Conservation (phyloP, 2,329 filamentous ascomycete species). For the Colletotrichum filicis region DNA sequence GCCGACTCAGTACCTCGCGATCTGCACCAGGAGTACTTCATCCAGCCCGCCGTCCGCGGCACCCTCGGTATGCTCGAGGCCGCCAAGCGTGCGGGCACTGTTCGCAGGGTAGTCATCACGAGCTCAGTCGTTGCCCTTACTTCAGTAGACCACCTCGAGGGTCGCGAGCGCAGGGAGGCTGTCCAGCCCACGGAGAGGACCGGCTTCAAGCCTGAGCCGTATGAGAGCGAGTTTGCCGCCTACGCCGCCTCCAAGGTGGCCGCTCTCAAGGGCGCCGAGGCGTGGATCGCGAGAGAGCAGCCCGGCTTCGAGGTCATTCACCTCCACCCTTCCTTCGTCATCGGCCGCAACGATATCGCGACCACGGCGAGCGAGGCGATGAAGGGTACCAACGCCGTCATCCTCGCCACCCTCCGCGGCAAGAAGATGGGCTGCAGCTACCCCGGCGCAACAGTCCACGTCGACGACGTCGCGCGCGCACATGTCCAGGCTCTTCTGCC, state of each 20-base stretch:
- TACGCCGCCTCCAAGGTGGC: constrained; percentile 50
- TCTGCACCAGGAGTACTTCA: constrained; percentile 58
- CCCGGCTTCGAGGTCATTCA: constrained; percentile 49
- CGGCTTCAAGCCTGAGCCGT: constrained; percentile 29
- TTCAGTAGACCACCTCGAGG: constrained; percentile 28
- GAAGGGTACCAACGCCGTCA: constrained; percentile 47
- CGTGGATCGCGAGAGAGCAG: constrained; percentile 44
- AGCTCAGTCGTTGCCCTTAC: constrained; percentile 57
- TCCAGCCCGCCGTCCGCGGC: constrained; percentile 66
- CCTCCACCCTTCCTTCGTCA: constrained; percentile 49
- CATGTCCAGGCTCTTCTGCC: constrained; percentile 50
- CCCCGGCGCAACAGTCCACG: constrained; percentile 46
- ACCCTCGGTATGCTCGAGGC: constrained; percentile 62
- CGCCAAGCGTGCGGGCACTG: constrained; percentile 47
- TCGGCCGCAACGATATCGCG: constrained; percentile 49
- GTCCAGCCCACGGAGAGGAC: constrained; percentile 17
- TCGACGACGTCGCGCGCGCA: constrained; percentile 50
- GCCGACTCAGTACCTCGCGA: constrained; percentile 70
- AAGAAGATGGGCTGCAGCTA: constrained; percentile 37
- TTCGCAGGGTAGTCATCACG: constrained; percentile 59
- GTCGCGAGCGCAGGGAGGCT: constrained; percentile 2
- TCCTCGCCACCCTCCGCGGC: constrained; percentile 48
- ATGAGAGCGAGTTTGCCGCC: constrained; percentile 43
- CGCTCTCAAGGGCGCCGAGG: constrained; percentile 46
- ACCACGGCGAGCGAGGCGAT: constrained; percentile 41